These are phyloP conservation scores for Dillenia turbinata DNA, from an alignment of 164 flowering plant genomes.

Conservation along the genomic window DNA sequence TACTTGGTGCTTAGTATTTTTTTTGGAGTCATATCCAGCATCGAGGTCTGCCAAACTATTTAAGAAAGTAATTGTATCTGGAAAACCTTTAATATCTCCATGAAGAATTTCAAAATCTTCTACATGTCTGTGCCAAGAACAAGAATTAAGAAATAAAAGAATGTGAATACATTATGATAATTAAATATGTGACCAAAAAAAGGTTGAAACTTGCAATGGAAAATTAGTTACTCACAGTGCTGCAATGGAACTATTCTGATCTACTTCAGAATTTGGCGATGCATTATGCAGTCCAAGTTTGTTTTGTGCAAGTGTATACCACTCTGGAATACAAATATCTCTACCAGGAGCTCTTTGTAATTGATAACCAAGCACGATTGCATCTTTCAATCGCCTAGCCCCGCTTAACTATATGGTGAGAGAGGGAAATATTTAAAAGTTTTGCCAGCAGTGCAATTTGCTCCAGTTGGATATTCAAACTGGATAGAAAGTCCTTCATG, in stretches of 20 bases:
- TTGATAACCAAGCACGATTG: conserved; percentile 93
- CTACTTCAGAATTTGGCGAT: conserved; percentile 35
- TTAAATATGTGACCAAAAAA: too few relatives aligned
- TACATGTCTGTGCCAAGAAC: conserved; percentile 26
- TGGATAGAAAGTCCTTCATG: too few relatives aligned
- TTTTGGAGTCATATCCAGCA: conserved; percentile 37
- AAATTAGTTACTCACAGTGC: conserved; percentile 43
- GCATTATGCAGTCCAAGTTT: conserved; percentile 62
- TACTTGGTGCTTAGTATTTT: conserved; percentile 43
- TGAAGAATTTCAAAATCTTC: conserved; percentile 87
- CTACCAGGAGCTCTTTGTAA: conserved; percentile 88
- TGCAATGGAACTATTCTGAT: conserved; percentile 27
- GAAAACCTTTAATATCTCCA: conserved; percentile 78
- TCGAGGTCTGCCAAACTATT: conserved; percentile 65
- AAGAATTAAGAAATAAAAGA: conserved; percentile 3
- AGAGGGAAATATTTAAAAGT: not conserved
- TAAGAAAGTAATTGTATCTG: conserved; percentile 82
- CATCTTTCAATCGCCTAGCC: conserved; percentile 95
- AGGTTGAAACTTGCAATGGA: not conserved
- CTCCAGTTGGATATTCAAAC: too few relatives aligned
- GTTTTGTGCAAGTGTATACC: conserved; percentile 88
- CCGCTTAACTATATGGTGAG: conserved; percentile 66
- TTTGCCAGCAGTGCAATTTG: too few relatives aligned
- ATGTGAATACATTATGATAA: too few relatives aligned
- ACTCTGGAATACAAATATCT: conserved; percentile 86